Percentiles rank a stretch among this genome's conserved stretches.
phyloP scores from a whole-genome alignment of 129 eudicot genomes.

The Dittrichia graveolens region DNA sequence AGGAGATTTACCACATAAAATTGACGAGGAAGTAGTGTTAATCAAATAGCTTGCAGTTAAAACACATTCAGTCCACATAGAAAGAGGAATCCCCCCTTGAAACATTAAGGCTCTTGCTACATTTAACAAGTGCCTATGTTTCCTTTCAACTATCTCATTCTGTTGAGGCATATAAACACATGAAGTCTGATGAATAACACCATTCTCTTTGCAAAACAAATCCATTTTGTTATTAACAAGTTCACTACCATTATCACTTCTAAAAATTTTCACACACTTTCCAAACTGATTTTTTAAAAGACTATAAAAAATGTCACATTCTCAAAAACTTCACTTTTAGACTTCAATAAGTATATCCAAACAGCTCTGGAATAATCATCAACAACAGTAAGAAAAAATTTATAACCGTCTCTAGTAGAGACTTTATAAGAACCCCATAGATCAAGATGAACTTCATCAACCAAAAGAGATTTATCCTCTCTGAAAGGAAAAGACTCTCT shows the following conservation, averaged over 20 bases:
- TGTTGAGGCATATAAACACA: background rate
- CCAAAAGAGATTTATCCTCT: background rate
- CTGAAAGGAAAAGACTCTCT: background rate
- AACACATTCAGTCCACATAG: no score
- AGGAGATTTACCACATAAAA: no score
- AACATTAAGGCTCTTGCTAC: no score
- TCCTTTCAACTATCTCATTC: no score
- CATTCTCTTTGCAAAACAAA: background rate
- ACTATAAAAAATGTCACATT: background rate
- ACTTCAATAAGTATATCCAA: background rate
- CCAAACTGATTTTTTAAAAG: background rate
- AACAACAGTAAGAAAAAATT: background rate
- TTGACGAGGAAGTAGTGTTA: no score
- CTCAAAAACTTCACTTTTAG: background rate
- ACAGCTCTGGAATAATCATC: background rate
- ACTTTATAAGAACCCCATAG: background rate
- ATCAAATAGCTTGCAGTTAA: no score
- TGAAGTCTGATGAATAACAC: background rate
- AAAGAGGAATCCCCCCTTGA: no score
- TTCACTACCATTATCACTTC: background rate
- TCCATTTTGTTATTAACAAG: background rate
- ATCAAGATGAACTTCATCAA: background rate
- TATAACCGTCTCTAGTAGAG: background rate
- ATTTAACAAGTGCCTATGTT: no score
- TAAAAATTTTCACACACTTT: background rate